These are phyloP conservation scores for Globisporangium echinulatum DNA, from an alignment of 352 stramenopile species.

Conservation along the genomic window DNA sequence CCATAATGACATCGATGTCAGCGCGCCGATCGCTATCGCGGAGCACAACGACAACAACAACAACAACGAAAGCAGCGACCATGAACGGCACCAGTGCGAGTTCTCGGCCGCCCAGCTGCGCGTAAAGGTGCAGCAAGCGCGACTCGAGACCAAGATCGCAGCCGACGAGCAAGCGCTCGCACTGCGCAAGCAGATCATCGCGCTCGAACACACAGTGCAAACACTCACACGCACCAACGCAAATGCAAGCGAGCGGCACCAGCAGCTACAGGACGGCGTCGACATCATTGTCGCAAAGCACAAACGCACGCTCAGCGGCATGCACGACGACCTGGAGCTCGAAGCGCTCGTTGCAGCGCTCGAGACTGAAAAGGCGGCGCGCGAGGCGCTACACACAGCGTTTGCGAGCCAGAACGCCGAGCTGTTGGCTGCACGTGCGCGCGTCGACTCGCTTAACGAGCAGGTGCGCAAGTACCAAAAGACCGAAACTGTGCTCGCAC, in stretches of 20 bases:
- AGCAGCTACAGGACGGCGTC: conserved; percentile 26
- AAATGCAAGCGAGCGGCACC: conserved; percentile 19
- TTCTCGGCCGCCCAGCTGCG: conserved; percentile 49
- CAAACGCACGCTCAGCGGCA: conserved; percentile 42
- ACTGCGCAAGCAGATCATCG: conserved; percentile 38
- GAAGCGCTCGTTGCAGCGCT: conserved; percentile 47
- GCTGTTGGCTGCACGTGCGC: conserved; percentile 32
- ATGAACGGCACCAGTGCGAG: conserved; percentile 2
- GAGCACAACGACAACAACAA: not conserved
- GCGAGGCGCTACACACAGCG: conserved; percentile 25
- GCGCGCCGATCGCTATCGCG: not conserved
- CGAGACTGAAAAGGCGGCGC: conserved; percentile 44
- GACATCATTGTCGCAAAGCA: conserved; percentile 41
- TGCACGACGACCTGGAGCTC: conserved; percentile 35
- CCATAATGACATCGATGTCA: not conserved
- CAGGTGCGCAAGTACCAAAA: conserved; percentile 68
- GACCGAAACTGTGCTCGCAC: conserved; percentile 65
- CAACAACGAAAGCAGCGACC: conserved; percentile 1
- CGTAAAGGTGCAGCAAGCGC: conserved; percentile 44
- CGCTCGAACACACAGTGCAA: conserved; percentile 21
- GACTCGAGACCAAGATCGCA: conserved; percentile 45
- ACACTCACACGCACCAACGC: conserved; percentile 14
- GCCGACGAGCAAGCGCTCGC: conserved; percentile 37
- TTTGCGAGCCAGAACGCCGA: conserved; percentile 40
- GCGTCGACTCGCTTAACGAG: conserved; percentile 29